Base-by-base conservation (phyloP, 2,329 filamentous ascomycete species). In the Penicillium concentricum region DNA sequence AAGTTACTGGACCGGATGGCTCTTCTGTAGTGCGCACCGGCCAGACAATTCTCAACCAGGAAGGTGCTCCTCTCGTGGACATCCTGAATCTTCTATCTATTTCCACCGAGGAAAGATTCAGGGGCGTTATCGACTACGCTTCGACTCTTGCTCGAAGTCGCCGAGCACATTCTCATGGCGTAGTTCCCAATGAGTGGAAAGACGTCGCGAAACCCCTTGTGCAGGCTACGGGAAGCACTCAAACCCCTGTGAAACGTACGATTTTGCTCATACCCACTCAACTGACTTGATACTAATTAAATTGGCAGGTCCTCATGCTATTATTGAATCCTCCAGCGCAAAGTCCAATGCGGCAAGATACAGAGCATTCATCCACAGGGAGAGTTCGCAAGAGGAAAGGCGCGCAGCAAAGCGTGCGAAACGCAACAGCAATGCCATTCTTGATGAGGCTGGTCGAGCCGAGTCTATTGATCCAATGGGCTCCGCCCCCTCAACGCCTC, bases 41-140 rank as follows among this genome's bases (percentile, higher is more conserved):
- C 2, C 85, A 85, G 20, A 91, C 89, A 52, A 84, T 95, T 37
- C 84, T 94, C 0, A 86, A 88, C 35, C 89, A 92, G 43, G 76
- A 78, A 47, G 76, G 76, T 42, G 85, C 90, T 2, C 86, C 84
- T 52, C 79, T 96, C 34, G 88, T 89, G 15, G 92, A 96, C 59
- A 89, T 97, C 63, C 77, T 97, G 43, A 89, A 90, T 26, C 80
- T 97, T 16, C 72, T 97, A 56, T 94, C 91, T 6, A 82, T 97
- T 55, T 90, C 90, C 18, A 87, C 91, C 10, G 91, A 93, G 69
- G 89, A 95, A 65, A 84, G 91, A 28, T 66, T 97, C 37, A 83
- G 90, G 51, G 84, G 86, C 13, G 76, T 97, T 30, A 70, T 97
- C 4, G 89, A 92, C 68, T 92, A 96, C 66, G 87, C 91, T 12